Conservation (phyloP, 2,329 filamentous ascomycete genomes). For the Paraphoma sp. region DNA sequence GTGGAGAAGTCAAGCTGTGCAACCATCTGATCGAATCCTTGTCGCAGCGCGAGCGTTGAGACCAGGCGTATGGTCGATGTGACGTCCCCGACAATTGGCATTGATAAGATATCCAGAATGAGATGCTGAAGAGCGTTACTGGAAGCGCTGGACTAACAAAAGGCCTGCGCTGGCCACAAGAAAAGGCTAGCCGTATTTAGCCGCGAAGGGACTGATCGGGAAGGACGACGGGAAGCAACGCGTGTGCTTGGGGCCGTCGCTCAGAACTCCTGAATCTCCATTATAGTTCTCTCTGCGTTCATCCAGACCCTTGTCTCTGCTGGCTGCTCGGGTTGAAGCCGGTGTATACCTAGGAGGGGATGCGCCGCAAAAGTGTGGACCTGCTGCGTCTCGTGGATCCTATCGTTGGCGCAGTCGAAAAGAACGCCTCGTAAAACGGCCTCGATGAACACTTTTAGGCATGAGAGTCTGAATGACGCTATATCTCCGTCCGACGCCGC, state of each 20-base stretch:
- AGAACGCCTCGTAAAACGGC: not conserved
- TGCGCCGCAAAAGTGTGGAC: not conserved
- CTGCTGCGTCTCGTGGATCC: not conserved
- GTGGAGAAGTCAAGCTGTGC: slow-evolving; percentile 29
- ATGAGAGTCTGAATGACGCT: not conserved
- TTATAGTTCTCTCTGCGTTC: not conserved
- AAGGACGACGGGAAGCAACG: slow-evolving; percentile 22
- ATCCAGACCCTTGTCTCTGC: not conserved
- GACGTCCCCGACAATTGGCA: not conserved
- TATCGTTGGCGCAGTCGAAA: not conserved
- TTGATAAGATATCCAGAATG: slow-evolving; percentile 3
- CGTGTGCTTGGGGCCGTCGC: not conserved
- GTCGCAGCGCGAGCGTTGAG: slow-evolving; percentile 8
- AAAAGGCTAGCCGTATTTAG: slow-evolving; percentile 30
- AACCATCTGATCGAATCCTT: slow-evolving; percentile 24
- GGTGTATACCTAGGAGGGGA: too few relatives aligned
- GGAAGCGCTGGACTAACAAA: not conserved
- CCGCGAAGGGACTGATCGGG: slow-evolving; percentile 20
- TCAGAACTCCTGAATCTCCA: not conserved
- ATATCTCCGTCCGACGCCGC: not conserved
- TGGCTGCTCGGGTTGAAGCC: too few relatives aligned
- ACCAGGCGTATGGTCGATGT: slow-evolving; percentile 1
- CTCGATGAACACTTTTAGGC: not conserved
- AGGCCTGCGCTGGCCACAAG: not conserved
- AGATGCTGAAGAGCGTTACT: not conserved